Conservation (phyloP, 2,329 filamentous ascomycete species). For the Botrytis porri region DNA sequence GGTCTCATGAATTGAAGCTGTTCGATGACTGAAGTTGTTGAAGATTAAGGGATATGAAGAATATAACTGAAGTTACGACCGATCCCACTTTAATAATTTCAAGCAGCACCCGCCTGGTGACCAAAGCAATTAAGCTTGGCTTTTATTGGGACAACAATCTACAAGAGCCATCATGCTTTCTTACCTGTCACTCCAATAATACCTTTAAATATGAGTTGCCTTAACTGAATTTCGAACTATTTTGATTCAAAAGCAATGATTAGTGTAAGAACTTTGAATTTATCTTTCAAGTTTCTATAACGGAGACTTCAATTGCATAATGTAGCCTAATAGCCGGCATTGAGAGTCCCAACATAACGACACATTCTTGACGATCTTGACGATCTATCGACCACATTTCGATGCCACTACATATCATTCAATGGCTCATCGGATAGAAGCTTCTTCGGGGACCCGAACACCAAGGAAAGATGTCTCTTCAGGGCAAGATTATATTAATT, state of each 20-base stretch:
- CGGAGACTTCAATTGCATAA: not conserved
- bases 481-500: not conserved
- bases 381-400: not conserved
- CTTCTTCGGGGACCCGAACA: no score
- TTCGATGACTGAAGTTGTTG: not conserved
- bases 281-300: no score
- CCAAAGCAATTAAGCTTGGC: not conserved
- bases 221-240: not conserved
- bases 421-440: no score
- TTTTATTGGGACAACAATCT: not conserved
- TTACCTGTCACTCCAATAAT: not conserved
- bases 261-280: not conserved
- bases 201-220: not conserved
- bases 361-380: not conserved
- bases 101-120: not conserved
- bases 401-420: not conserved
- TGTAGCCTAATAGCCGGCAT: not conserved
- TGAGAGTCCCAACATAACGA: no score
- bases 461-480: not conserved
- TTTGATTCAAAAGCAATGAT: not conserved
- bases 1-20: no score
- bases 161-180: not conserved
- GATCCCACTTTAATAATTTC: not conserved
- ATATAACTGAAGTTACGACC: not conserved
- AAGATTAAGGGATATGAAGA: not conserved